Evolutionary conservation across 345 rosid species (phyloP).

Genomic region (Aegle marmelos): DNA sequence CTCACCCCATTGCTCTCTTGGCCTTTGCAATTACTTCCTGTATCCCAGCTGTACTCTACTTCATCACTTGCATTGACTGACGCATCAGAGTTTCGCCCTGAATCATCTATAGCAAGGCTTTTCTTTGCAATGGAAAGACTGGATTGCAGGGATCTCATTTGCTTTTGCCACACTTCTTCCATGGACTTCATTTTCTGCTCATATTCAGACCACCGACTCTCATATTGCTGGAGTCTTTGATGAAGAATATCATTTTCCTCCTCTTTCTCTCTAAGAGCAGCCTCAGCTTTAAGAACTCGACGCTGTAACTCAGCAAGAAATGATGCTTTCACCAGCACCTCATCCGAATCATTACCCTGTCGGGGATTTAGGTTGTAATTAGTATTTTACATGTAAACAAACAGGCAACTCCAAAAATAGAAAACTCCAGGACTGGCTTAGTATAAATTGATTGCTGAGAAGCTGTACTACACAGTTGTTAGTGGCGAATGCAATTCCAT

Average conservation of each 20-base stretch:
- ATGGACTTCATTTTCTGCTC: slow-evolving; percentile 97
- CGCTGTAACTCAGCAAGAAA: slow-evolving; percentile 90
- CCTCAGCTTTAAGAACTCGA: slow-evolving; percentile 88
- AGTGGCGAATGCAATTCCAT: background rate
- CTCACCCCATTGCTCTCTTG: slow-evolving; percentile 70
- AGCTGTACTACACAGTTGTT: background rate
- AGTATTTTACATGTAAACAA: slow-evolving; percentile 5
- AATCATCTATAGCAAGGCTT: slow-evolving; percentile 85
- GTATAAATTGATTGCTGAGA: background rate
- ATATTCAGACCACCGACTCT: slow-evolving; percentile 94
- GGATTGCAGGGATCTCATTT: slow-evolving; percentile 94
- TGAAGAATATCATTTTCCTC: slow-evolving; percentile 95
- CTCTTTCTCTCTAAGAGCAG: slow-evolving; percentile 82
- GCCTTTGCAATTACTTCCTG: slow-evolving; percentile 53
- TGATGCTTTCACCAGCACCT: slow-evolving; percentile 84
- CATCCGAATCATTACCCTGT: slow-evolving; percentile 69
- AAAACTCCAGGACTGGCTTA: background rate
- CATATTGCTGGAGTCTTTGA: slow-evolving; percentile 92
- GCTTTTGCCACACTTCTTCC: slow-evolving; percentile 99
- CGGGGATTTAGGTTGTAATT: slow-evolving; percentile 7
- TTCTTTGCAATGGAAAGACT: slow-evolving; percentile 96
- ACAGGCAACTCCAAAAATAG: background rate
- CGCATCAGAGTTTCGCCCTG: slow-evolving; percentile 85
- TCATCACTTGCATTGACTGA: slow-evolving; percentile 82
- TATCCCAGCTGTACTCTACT: slow-evolving; percentile 56